Percentiles rank a stretch among this genome's conserved stretches.
Evolutionary conservation across 2,329 filamentous ascomycete genomes (phyloP).

Genomic region (Aspergillus sp.): DNA sequence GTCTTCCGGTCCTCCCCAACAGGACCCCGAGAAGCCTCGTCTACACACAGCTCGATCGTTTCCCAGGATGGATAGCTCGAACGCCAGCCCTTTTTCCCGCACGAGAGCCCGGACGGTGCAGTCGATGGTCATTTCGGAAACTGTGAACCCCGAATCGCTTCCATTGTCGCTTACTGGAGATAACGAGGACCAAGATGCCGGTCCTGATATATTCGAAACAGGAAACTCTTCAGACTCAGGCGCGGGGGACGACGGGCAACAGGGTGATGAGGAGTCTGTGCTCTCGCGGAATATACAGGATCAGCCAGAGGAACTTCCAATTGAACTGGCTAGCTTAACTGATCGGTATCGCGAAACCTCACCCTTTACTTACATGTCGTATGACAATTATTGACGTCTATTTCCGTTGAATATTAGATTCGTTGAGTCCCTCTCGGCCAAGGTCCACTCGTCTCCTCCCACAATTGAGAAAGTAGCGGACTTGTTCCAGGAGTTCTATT

Average conservation of each 20-base stretch:
- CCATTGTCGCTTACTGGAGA: constrained; percentile 14
- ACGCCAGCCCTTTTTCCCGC: constrained; percentile 16
- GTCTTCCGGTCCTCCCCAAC: constrained; percentile 19
- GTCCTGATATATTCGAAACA: constrained; percentile 42
- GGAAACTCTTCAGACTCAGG: constrained; percentile 26
- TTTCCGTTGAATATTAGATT: constrained; percentile 53
- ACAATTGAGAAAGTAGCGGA: constrained; percentile 73
- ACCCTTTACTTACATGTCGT: background rate
- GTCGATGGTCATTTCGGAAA: constrained; percentile 16
- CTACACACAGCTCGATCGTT: constrained; percentile 25
- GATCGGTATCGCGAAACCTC: constrained; percentile 57
- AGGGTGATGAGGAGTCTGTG: constrained; percentile 28
- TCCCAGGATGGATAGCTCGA: constrained; percentile 26
- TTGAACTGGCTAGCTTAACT: constrained; percentile 83
- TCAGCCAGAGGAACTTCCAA: constrained; percentile 81
- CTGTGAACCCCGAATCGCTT: constrained; percentile 18
- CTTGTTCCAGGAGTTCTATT: constrained; percentile 94
- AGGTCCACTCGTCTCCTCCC: constrained; percentile 76
- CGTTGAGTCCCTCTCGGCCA: constrained; percentile 80
- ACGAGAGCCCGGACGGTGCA: constrained; percentile 22
- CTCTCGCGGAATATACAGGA: constrained; percentile 45
- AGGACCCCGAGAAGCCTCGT: constrained; percentile 18
- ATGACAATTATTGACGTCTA: constrained; percentile 1
- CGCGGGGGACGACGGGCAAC: constrained; percentile 22
- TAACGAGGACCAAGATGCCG: constrained; percentile 18